Percentiles rank a stretch among this genome's conserved stretches.
These are phyloP conservation scores for Tylopilus subfusipes DNA, from an alignment of 768 basidiomycete species.

Conservation along the genomic window DNA sequence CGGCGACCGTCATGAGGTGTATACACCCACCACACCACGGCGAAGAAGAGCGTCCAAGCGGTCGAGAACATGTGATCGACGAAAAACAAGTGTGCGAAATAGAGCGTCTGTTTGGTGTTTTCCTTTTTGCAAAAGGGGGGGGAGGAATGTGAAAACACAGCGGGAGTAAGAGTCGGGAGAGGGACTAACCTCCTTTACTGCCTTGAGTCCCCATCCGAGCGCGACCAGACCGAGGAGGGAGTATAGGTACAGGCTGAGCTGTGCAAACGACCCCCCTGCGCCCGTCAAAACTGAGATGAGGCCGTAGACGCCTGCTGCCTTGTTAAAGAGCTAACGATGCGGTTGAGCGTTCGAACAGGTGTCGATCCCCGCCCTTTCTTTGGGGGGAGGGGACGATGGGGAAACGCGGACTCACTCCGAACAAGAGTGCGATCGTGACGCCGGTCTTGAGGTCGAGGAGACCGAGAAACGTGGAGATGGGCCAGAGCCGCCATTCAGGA, in stretches of 20 bases:
- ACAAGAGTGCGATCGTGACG: constrained; percentile 81
- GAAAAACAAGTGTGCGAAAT: constrained; percentile 89
- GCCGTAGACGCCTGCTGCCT: constrained; percentile 96
- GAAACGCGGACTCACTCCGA: constrained; percentile 62
- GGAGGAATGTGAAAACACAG: too few species aligned
- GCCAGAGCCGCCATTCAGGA: constrained; percentile 81
- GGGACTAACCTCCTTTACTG: constrained; percentile 73
- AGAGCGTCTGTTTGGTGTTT: constrained; percentile 76
- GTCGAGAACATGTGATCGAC: constrained; percentile 90
- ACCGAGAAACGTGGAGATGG: constrained; percentile 78
- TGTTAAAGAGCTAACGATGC: constrained; percentile 74
- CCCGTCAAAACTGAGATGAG: constrained; percentile 88
- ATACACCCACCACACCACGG: constrained; percentile 85
- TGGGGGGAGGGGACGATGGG: neutral
- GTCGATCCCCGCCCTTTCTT: neutral
- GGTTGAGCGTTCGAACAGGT: constrained; percentile 8
- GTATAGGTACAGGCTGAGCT: constrained; percentile 91
- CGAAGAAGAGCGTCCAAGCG: constrained; percentile 90
- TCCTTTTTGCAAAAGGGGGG: constrained; percentile 61
- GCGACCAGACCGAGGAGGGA: constrained; percentile 79
- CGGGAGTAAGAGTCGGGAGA: too few species aligned
- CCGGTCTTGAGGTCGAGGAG: constrained; percentile 93
- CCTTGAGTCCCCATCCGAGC: constrained; percentile 82
- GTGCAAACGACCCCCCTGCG: constrained; percentile 88
- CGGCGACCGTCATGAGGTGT: constrained; percentile 88